Base-by-base conservation (phyloP, 2,329 filamentous ascomycete genomes). In the Dryadomyces quercus-mongolicae region DNA sequence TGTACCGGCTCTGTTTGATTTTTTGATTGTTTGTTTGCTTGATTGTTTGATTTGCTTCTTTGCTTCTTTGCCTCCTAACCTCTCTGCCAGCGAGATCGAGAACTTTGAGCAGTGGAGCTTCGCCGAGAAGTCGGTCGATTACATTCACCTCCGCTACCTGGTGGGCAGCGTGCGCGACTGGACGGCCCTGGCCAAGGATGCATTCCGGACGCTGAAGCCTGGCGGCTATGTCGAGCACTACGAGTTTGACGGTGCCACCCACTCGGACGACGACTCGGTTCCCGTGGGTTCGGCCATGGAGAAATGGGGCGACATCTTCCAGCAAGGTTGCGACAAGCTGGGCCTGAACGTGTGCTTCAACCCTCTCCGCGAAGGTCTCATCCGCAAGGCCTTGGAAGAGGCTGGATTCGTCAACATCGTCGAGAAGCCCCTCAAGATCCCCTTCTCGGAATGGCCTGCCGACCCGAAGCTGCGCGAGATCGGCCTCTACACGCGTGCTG, bases 331-430 rank as follows among this genome's bases (percentile, higher is more conserved):
- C 40, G 42, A 46, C 36, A 54, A 50, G 47, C 38, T 54, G 5
- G 47, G 47, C 46, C n/a, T 25, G 8, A 16, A 16, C 20, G 49
- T 34, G 4, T 13, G 21, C 13, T 45, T 52, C 44, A 52, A 21
- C 31, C 31, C 44, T 18, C 22, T 81, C 21, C 76, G 74, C 0
- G 72, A 78, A 46, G 71, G 75, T 42, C 64, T 81, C 42, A 75
- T 76, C 55, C 68, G 64, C 4, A 78, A 72, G 69, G 63, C 60
- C 8, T 77, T 82, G 65, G 70, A 73, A 61, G 72, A 76, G 38
- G 73, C 76, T 1, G 80, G 80, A 0, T 83, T 81, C 56, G 70
- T 75, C 2, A 76, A 82, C 54, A 73, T 83, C 15, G 67, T 75
- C 48, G 73, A 79, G 58, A 69, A 71, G 40, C 62, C 75, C 15